Conservation (phyloP, 2,329 filamentous ascomycete species). For the Myriangium duriaei region DNA sequence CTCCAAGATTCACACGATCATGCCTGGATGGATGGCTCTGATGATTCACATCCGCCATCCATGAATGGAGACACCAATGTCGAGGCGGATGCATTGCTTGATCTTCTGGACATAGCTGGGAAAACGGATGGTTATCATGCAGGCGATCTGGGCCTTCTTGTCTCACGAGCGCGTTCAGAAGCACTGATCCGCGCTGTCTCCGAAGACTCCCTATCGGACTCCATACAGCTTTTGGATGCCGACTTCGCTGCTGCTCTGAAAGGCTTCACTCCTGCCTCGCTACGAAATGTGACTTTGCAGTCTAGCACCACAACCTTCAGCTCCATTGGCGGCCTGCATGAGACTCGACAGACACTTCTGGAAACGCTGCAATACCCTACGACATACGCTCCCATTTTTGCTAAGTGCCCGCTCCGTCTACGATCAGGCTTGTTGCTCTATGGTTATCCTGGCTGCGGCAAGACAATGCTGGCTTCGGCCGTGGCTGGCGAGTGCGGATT, state of each 20-base stretch:
- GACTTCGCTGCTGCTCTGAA: slow-evolving; percentile 80
- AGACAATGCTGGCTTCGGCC: slow-evolving; percentile 86
- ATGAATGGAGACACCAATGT: slow-evolving; percentile 46
- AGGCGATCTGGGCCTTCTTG: slow-evolving; percentile 75
- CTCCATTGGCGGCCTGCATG: slow-evolving; percentile 75
- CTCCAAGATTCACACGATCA: slow-evolving; percentile 8
- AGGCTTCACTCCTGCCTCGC: slow-evolving; percentile 87
- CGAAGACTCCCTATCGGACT: slow-evolving; percentile 20
- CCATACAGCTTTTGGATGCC: slow-evolving; percentile 47
- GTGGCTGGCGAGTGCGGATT: slow-evolving; percentile 96
- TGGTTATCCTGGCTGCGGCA: slow-evolving; percentile 90
- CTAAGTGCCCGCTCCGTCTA: slow-evolving; percentile 85
- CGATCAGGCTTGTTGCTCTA: slow-evolving; percentile 88
- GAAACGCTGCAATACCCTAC: slow-evolving; percentile 96
- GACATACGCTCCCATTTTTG: slow-evolving; percentile 95
- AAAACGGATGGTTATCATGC: slow-evolving; percentile 98
- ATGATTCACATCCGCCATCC: slow-evolving; percentile 36
- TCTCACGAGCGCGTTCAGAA: slow-evolving; percentile 80
- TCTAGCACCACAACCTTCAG: slow-evolving; percentile 86
- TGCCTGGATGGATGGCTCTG: slow-evolving; percentile 62
- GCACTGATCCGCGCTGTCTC: slow-evolving; percentile 73
- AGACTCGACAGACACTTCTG: slow-evolving; percentile 79
- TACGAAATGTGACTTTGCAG: slow-evolving; percentile 88
- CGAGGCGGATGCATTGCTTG: slow-evolving; percentile 60
- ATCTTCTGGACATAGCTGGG: slow-evolving; percentile 85